Evolutionary conservation across 2,329 filamentous ascomycete genomes (phyloP), one percentile per base, ranked within the genome.

Genomic region (Hymenoscyphus infarciens): DNA sequence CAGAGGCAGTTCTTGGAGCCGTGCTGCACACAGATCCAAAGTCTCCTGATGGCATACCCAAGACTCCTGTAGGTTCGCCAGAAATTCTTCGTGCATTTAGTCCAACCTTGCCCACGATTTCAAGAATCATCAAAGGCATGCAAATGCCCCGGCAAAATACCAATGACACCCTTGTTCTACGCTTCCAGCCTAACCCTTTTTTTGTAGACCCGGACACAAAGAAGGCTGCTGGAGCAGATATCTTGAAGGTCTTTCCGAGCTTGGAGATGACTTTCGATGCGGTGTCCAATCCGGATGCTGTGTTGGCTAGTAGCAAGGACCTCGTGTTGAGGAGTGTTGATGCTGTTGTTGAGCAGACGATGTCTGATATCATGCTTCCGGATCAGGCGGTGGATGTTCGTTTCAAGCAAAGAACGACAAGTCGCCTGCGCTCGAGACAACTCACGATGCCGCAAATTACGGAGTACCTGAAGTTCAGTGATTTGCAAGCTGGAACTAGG

Each of bases 341-440:
- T 27, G 74, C 73, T 29, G 56, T 73, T 3, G 53, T 70, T 4
- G 61, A 68, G 16, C 62, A 67, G 5, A 54, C 57, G 11, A 66
- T 58, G 8, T 65, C 66, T 2, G 71, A 74, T 63, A 62, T 75
- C 3, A 72, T 74, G 71, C 62, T 75, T 11, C 74, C 74, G 11
- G 66, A 72, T 31, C 67, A 67, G 39, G 58, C 62, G 7, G 66
- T 69, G n/a, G 74, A 75, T 64, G 56, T 75, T 19, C 66, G 70
- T 15, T 74, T 75, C 56, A 66, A 70, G 29, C 71, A 72, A 29
- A 65, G 45, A n/a, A 70, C 64, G 2, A 67, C 59, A 5, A 66
- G 63, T 39, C 61, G 57, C n/a, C 61, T 74, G 19, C 25, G 57
- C 10, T 39, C 57, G n/a, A 25, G 57, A 2, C 45, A 60, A n/a